Conservation (phyloP, 2,329 filamentous ascomycete species). For the Metarhizium brunneum region DNA sequence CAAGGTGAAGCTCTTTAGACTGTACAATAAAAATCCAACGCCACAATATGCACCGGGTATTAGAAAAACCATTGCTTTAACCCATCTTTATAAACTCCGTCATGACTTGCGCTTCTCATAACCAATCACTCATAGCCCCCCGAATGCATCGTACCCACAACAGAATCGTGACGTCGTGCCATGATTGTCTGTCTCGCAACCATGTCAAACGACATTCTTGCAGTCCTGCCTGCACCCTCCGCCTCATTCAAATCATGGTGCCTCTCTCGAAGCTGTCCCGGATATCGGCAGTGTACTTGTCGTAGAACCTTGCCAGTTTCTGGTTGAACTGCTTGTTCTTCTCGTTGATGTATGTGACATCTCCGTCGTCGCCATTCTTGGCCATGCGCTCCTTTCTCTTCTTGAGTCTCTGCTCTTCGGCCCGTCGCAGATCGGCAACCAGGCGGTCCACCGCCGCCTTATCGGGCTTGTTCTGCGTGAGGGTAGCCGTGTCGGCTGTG, state of each 20-base stretch:
- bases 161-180: neutral
- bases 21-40: constrained; percentile 18
- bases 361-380: constrained; percentile 72
- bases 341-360: constrained; percentile 98
- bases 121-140: neutral
- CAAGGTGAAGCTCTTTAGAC: constrained; percentile 15
- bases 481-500: constrained; percentile 72
- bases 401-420: constrained; percentile 78
- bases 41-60: constrained; percentile 5
- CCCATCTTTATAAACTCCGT: neutral
- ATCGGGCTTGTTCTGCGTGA: constrained; percentile 77
- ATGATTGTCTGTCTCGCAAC: neutral
- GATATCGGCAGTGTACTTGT: constrained; percentile 97
- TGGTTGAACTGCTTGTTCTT: constrained; percentile 99
- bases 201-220: neutral
- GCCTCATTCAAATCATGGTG: constrained; percentile 65
- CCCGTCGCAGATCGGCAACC: constrained; percentile 77
- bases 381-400: constrained; percentile 73
- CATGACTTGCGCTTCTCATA: neutral
- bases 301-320: constrained; percentile 91
- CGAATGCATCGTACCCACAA: neutral
- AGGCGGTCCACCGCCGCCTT: constrained; percentile 81
- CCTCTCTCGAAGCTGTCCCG: constrained; percentile 95
- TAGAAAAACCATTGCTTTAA: constrained; percentile 5
- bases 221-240: neutral